phyloP scores from a whole-genome alignment of 2,329 filamentous ascomycete species.

The Claviceps sp. region DNA sequence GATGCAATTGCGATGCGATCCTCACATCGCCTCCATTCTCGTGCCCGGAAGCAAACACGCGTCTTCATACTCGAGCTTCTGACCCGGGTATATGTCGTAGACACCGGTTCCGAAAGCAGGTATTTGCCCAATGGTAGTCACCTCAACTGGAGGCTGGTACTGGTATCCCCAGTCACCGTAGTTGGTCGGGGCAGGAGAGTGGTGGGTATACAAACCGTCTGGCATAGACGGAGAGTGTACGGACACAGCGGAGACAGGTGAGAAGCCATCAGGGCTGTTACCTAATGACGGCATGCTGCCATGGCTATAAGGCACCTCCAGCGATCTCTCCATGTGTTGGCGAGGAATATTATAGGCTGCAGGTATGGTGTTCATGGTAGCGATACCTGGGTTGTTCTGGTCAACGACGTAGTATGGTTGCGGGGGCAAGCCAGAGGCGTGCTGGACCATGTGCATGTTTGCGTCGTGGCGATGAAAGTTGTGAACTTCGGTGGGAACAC shows the following conservation, averaged over 20 bases:
- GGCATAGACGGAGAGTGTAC: constrained; percentile 39
- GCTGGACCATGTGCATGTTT: constrained; percentile 34
- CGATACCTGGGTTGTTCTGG: constrained; percentile 46
- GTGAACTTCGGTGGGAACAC: constrained; percentile 28
- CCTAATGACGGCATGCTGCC: constrained; percentile 37
- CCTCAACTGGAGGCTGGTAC: constrained; percentile 45
- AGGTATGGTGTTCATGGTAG: constrained; percentile 45
- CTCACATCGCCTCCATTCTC: constrained; percentile 37
- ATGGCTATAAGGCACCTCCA: constrained; percentile 38
- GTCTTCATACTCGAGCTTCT: constrained; percentile 46
- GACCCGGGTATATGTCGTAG: constrained; percentile 36
- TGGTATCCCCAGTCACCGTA: constrained; percentile 43
- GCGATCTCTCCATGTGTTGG: constrained; percentile 31
- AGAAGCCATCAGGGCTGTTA: constrained; percentile 46
- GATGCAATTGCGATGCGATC: too few species aligned
- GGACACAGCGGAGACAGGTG: constrained; percentile 38
- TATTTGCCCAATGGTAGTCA: constrained; percentile 38
- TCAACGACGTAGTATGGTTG: constrained; percentile 45
- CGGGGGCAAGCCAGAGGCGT: constrained; percentile 32
- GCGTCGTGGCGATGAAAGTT: constrained; percentile 33
- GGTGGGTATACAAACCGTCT: constrained; percentile 44
- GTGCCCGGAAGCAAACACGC: constrained; percentile 44
- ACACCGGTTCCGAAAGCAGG: constrained; percentile 35
- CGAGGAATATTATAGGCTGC: constrained; percentile 39
- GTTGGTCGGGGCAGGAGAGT: constrained; percentile 31